Percentiles rank a stretch among this genome's conserved stretches.
These are phyloP conservation scores for Microbotryomycetes sp. DNA, from an alignment of 1,284 basidiomycete species.

Conservation along the genomic window DNA sequence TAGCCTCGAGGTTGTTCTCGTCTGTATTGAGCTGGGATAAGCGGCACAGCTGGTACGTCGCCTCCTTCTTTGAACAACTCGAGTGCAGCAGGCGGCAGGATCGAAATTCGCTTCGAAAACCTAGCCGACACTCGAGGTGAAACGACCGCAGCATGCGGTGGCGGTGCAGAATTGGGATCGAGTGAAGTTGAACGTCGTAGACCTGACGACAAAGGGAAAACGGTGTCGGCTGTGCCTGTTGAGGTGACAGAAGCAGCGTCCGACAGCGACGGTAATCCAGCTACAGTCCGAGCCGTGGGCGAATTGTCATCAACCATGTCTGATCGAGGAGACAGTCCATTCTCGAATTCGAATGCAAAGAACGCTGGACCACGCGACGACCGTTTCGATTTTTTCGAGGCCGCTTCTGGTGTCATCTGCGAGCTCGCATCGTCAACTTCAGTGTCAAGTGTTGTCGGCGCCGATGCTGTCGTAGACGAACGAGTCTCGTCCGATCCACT, in stretches of 20 bases:
- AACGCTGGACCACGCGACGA: slow-evolving; percentile 14
- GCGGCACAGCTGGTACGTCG: slow-evolving; percentile 29
- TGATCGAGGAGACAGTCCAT: slow-evolving; percentile 16
- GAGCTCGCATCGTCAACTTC: background rate
- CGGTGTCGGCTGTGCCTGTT: background rate
- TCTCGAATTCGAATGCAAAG: slow-evolving; percentile 33
- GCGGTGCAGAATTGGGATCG: slow-evolving; percentile 6
- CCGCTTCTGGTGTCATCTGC: background rate
- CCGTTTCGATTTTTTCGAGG: background rate
- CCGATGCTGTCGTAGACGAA: background rate
- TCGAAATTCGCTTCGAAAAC: slow-evolving; percentile 39
- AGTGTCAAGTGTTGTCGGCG: background rate
- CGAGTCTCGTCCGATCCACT: background rate
- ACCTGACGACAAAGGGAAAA: background rate
- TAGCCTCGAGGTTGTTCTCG: slow-evolving; percentile 26
- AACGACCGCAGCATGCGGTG: slow-evolving; percentile 1
- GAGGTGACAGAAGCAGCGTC: background rate
- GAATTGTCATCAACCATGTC: slow-evolving; percentile 11
- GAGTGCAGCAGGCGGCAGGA: slow-evolving; percentile 39
- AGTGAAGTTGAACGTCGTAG: background rate
- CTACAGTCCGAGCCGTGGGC: background rate
- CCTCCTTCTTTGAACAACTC: slow-evolving; percentile 31
- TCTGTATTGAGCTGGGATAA: slow-evolving; percentile 34
- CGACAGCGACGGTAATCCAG: slow-evolving; percentile 4
- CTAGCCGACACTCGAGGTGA: slow-evolving; percentile 37